Conservation (phyloP, 441 rosid genomes). For the Jatropha multifida region DNA sequence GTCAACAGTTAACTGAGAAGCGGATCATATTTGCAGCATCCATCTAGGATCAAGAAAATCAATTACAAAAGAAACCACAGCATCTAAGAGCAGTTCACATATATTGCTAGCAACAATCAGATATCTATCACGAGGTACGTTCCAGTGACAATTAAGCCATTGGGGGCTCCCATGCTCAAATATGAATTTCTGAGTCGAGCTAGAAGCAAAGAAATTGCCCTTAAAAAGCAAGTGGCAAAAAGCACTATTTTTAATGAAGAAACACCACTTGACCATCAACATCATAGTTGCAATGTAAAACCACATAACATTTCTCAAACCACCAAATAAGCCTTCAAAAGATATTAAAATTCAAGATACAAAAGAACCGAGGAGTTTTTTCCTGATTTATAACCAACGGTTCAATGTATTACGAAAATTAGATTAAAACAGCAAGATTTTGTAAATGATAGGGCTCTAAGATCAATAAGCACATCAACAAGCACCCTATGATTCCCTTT, state of each 20-base stretch:
- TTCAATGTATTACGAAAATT: background rate
- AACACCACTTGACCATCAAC: too few species aligned
- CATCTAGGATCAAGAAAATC: background rate
- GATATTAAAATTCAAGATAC: background rate
- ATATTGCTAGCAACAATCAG: background rate
- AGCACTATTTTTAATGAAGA: background rate
- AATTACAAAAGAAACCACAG: background rate
- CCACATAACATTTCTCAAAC: background rate
- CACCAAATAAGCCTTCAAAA: background rate
- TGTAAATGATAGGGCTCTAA: background rate
- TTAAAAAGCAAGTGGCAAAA: background rate
- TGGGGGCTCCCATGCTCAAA: background rate
- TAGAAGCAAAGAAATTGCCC: background rate
- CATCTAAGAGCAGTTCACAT: conserved; percentile 9
- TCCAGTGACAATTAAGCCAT: background rate
- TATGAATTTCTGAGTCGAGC: background rate
- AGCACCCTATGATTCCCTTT: background rate
- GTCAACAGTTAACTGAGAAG: background rate
- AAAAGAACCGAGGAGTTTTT: background rate
- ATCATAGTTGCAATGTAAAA: background rate
- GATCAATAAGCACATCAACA: background rate
- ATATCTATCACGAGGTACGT: background rate
- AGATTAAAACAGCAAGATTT: background rate
- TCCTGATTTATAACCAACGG: background rate
- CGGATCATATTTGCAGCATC: background rate